These are phyloP conservation scores for Volvox reticuliferus DNA, from an alignment of 139 green algal species.

Conservation along the genomic window DNA sequence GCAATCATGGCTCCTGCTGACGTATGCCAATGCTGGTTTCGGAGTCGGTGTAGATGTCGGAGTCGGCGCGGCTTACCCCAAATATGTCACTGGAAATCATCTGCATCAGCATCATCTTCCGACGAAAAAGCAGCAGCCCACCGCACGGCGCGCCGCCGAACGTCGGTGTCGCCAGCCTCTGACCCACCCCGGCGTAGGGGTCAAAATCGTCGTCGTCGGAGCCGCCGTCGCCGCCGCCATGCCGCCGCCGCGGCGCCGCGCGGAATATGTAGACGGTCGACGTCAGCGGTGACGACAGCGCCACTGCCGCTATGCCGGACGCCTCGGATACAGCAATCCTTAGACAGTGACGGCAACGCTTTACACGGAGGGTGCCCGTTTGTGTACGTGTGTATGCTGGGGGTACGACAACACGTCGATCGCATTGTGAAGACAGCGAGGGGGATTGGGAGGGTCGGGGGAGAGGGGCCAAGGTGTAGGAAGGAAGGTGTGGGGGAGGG, in stretches of 20 bases:
- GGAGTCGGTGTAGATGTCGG: no score
- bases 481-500: background rate
- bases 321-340: conserved; percentile 1
- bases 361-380: background rate
- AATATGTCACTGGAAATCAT: conserved; percentile 34
- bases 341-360: conserved; percentile 1
- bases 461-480: background rate
- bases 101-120: background rate
- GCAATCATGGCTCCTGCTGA: no score
- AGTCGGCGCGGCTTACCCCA: background rate
- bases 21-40: no score
- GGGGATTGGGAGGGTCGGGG: background rate
- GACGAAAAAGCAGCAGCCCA: conserved; percentile 28
- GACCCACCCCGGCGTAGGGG: background rate
- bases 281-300: conserved; percentile 31
- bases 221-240: background rate
- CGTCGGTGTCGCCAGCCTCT: background rate
- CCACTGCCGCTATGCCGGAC: background rate
- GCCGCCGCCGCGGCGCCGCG: background rate
- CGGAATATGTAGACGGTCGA: background rate
- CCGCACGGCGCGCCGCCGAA: background rate
- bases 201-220: background rate
- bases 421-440: no score
- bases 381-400: no score
- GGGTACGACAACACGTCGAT: no score